Evolutionary conservation across 2,329 filamentous ascomycete genomes (phyloP).

Genomic region (Amauroascus niger): DNA sequence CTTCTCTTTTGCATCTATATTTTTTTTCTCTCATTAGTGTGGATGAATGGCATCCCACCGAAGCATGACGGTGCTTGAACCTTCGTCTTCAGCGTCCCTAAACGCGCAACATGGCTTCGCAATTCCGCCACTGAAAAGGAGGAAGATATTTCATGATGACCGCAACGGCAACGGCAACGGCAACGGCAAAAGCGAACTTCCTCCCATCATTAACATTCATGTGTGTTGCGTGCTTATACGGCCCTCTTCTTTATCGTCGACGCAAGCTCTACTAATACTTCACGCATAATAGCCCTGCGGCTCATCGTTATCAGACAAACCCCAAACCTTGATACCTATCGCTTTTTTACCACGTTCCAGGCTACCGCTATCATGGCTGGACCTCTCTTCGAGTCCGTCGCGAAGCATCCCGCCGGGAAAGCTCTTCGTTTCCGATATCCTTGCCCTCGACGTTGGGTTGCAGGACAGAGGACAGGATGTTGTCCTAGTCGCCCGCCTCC

Average conservation of each 20-base stretch:
- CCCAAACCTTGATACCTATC: constrained; percentile 30
- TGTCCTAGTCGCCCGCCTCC: constrained; percentile 29
- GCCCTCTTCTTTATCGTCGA: background rate
- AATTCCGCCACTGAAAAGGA: constrained; percentile 27
- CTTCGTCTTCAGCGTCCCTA: constrained; percentile 26
- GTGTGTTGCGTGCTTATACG: constrained; percentile 19
- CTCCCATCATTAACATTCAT: constrained; percentile 24
- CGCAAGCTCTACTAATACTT: constrained; percentile 1
- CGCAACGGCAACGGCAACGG: constrained; percentile 11
- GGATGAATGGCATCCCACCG: constrained; percentile 30
- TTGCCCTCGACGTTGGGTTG: constrained; percentile 27
- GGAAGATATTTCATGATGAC: constrained; percentile 24
- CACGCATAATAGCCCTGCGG: constrained; percentile 26
- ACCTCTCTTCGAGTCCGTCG: constrained; percentile 23
- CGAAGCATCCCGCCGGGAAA: constrained; percentile 26
- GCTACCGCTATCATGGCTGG: constrained; percentile 35
- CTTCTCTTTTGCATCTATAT: too few species aligned
- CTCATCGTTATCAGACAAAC: constrained; percentile 29
- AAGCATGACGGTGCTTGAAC: constrained; percentile 26
- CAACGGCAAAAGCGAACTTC: constrained; percentile 11
- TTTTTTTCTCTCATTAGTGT: too few species aligned
- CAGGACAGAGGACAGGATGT: constrained; percentile 20
- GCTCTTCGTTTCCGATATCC: constrained; percentile 33
- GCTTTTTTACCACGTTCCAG: constrained; percentile 29
- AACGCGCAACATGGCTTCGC: constrained; percentile 24